Percentiles rank a stretch among this genome's conserved stretches.
Conservation (phyloP, 805 yeast species). For the Ogataea paraovalis region DNA sequence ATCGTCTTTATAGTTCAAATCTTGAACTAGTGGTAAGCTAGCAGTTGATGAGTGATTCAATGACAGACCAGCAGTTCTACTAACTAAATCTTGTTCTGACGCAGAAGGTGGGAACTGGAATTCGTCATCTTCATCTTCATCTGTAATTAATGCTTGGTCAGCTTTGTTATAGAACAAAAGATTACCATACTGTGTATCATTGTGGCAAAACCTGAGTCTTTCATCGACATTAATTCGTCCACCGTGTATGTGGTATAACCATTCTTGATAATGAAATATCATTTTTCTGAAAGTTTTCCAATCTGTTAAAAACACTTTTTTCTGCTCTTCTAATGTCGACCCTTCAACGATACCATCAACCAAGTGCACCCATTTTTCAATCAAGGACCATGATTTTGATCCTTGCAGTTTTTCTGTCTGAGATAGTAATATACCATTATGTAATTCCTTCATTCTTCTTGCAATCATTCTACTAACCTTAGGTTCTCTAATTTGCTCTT, state of each 20-base stretch:
- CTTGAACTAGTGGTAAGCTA: slow-evolving; percentile 28
- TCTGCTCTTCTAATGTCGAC: slow-evolving; percentile 33
- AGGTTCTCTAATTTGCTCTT: slow-evolving; percentile 68
- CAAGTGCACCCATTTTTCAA: slow-evolving; percentile 65
- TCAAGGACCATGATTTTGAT: slow-evolving; percentile 65
- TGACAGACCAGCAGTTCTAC: slow-evolving; percentile 17
- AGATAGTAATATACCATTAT: slow-evolving; percentile 67
- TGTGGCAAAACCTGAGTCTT: slow-evolving; percentile 80
- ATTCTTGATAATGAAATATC: slow-evolving; percentile 52
- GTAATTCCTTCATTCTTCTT: slow-evolving; percentile 94
- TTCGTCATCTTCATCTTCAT: slow-evolving; percentile 9
- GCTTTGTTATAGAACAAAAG: slow-evolving; percentile 50
- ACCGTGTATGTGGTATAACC: slow-evolving; percentile 55
- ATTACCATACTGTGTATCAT: slow-evolving; percentile 96
- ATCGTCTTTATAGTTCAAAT: slow-evolving; percentile 37
- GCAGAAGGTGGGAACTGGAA: neutral
- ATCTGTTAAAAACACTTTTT: slow-evolving; percentile 38
- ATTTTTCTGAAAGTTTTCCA: slow-evolving; percentile 48
- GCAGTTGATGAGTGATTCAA: slow-evolving; percentile 12
- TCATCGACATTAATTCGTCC: slow-evolving; percentile 36
- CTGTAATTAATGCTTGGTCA: slow-evolving; percentile 24
- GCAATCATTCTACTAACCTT: slow-evolving; percentile 81
- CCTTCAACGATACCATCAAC: slow-evolving; percentile 42
- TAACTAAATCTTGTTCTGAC: slow-evolving; percentile 14
- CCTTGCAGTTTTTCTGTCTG: slow-evolving; percentile 52